phyloP scores from a whole-genome alignment of 352 stramenopile genomes.

The Plasmopara halstedii region DNA sequence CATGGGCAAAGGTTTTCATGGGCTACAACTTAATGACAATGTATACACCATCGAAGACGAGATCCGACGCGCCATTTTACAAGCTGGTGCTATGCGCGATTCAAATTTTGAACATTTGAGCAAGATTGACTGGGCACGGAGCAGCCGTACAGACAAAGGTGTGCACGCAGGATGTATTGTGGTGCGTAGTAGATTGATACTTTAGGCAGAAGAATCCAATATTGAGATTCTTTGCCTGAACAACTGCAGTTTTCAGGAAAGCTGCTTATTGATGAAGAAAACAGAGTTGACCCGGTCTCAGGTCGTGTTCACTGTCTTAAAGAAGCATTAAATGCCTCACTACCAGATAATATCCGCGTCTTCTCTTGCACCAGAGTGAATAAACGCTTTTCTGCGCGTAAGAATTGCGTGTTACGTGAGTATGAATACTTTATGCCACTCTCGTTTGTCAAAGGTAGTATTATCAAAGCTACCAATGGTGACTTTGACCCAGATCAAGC shows the following conservation, averaged over 20 bases:
- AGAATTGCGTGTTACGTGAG: slow-evolving; percentile 80
- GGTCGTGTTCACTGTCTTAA: slow-evolving; percentile 52
- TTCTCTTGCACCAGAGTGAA: slow-evolving; percentile 85
- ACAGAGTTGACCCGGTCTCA: slow-evolving; percentile 41
- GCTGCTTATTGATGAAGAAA: slow-evolving; percentile 75
- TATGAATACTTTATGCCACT: slow-evolving; percentile 90
- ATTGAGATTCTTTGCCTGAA: slow-evolving; percentile 2
- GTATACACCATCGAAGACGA: slow-evolving; percentile 82
- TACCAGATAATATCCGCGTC: slow-evolving; percentile 77
- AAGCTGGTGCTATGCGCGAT: slow-evolving; percentile 75
- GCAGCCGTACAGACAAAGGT: slow-evolving; percentile 88
- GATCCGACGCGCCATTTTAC: slow-evolving; percentile 68
- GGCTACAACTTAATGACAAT: slow-evolving; percentile 71
- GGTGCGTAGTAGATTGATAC: slow-evolving; percentile 27
- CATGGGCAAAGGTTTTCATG: slow-evolving; percentile 70
- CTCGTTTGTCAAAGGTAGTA: slow-evolving; percentile 53
- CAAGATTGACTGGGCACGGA: slow-evolving; percentile 88
- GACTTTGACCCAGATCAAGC: slow-evolving; percentile 34
- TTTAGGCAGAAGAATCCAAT: not conserved
- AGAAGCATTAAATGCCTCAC: slow-evolving; percentile 63
- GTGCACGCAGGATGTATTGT: slow-evolving; percentile 88
- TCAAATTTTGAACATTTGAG: slow-evolving; percentile 81
- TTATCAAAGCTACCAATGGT: slow-evolving; percentile 13
- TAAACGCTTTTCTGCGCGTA: slow-evolving; percentile 85
- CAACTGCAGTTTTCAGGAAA: slow-evolving; percentile 74